Base-by-base conservation (phyloP, 345 rosid species). In the Ailanthus altissimus region DNA sequence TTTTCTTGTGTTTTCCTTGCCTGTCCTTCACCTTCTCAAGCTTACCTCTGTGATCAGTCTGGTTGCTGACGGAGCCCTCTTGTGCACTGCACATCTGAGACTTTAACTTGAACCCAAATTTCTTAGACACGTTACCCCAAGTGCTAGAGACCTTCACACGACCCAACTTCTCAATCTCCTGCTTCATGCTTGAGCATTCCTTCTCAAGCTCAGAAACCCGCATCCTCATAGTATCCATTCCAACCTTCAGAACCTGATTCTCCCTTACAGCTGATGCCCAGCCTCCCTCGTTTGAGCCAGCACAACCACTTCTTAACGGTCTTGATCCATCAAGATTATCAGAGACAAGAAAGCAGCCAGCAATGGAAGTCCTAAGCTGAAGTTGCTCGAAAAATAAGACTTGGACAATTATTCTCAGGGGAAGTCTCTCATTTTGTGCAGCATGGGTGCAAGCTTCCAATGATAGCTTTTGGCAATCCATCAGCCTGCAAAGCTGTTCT, bases 351-450 rank as follows among this genome's bases (percentile, higher is more conserved):
- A 96, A 90, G 84, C 99, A 96, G 50, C 99, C 97, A 0, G 99
- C 98, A 25, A 96, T 93, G 45, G 98, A 93, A 57, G 97, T 96
- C 85, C 97, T 84, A 28, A 96, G 98, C 90, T 96, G 99, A 74
- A 93, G 99, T 90, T 96, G 99, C 92, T 96, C 99, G 46, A 96
- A 96, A 91, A 96, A 96, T 77, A 96, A 91, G 80, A 96, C 98
- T 84, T 92, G 98, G 28, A 93, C 95, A 2, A 96, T 86, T 77
- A 93, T 80, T 82, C 99, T 91, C 53, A 96, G 79, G 1, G 99
- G 99, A 43, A 96, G 82, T 79, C 99, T 88, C 87, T 96, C 98
- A 36, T 96, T 96, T 84, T 96, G 99, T 0, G 98, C 98, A 0
- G 99, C 99, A 59, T 96, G 99, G 45, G 99, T 93, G 82, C 99